Evolutionary conservation across 1,139 yeast species (phyloP).

Genomic region (Yamadazyma sp.): DNA sequence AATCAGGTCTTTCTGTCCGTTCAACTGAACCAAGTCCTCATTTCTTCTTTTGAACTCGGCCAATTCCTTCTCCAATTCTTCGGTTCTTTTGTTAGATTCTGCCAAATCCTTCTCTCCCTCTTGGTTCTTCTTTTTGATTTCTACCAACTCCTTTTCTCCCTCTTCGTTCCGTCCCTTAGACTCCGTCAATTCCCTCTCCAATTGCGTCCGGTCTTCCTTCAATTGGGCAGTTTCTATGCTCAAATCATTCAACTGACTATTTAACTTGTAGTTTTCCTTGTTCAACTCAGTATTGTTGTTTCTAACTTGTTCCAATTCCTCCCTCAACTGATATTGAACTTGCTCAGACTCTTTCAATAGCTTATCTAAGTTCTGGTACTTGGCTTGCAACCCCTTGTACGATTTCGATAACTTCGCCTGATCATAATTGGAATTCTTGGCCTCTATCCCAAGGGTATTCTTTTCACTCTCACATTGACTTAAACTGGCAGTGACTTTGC

Average conservation of each 20-base stretch:
- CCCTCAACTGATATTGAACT: neutral
- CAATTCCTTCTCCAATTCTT: constrained; percentile 1
- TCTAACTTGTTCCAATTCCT: neutral
- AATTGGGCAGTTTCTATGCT: constrained; percentile 1
- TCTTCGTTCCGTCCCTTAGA: too few species aligned
- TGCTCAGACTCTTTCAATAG: constrained; percentile 1
- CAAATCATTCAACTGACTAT: constrained; percentile 9
- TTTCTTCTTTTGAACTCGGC: neutral
- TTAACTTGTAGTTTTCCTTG: constrained; percentile 10
- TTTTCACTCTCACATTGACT: constrained; percentile 4
- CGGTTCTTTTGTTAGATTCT: neutral
- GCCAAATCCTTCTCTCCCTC: neutral
- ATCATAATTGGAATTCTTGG: constrained; percentile 6
- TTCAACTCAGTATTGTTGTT: constrained; percentile 5
- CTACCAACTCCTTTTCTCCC: neutral
- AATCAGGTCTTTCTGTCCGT: neutral
- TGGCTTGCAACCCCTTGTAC: constrained; percentile 1
- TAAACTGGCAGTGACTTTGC: constrained; percentile 1
- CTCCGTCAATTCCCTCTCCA: neutral
- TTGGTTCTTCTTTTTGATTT: neutral
- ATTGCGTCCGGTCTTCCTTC: neutral
- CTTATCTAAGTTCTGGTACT: neutral
- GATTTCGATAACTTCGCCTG: constrained; percentile 6
- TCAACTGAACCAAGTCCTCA: neutral
- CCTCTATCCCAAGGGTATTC: constrained; percentile 2